A percentile compares a stretch with the other conserved stretches of the same genome.
phyloP scores from a whole-genome alignment of 1,139 yeast species.

The Spathaspora sp. region DNA sequence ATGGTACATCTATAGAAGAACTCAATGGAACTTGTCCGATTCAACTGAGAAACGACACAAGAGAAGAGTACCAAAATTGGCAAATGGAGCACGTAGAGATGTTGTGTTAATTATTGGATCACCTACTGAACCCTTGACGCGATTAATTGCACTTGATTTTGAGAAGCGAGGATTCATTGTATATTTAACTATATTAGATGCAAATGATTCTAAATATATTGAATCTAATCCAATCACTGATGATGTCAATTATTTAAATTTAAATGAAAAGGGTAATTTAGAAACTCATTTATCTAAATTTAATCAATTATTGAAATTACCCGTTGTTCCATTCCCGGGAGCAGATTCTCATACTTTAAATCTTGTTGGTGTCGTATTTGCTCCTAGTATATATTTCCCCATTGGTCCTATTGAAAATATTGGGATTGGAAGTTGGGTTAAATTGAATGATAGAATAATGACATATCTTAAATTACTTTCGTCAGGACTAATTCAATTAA shows the following conservation, averaged over 20 bases:
- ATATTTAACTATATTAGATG: constrained; percentile 68
- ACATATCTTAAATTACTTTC: constrained; percentile 54
- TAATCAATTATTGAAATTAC: constrained; percentile 35
- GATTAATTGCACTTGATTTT: constrained; percentile 69
- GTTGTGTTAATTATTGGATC: constrained; percentile 76
- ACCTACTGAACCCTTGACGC: constrained; percentile 72
- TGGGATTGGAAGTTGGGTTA: constrained; percentile 53
- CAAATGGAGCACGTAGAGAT: constrained; percentile 73
- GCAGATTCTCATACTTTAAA: constrained; percentile 52
- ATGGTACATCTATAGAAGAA: constrained; percentile 8
- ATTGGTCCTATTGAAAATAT: constrained; percentile 67
- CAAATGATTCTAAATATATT: constrained; percentile 59
- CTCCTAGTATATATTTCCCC: constrained; percentile 67
- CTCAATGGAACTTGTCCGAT: neutral
- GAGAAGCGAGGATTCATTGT: constrained; percentile 80
- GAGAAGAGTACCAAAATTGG: constrained; percentile 61
- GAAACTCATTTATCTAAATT: constrained; percentile 37
- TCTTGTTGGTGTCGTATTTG: constrained; percentile 58
- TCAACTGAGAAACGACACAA: constrained; percentile 16
- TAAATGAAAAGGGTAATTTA: constrained; percentile 28
- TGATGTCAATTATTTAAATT: constrained; percentile 46
- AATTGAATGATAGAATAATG: constrained; percentile 42
- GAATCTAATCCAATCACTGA: constrained; percentile 56
- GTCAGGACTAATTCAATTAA: constrained; percentile 57
- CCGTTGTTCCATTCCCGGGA: constrained; percentile 50